A percentile compares a stretch with the other conserved stretches of the same genome.
phyloP scores from a whole-genome alignment of 2,329 filamentous ascomycete species.

The Fusarium denticulatum region DNA sequence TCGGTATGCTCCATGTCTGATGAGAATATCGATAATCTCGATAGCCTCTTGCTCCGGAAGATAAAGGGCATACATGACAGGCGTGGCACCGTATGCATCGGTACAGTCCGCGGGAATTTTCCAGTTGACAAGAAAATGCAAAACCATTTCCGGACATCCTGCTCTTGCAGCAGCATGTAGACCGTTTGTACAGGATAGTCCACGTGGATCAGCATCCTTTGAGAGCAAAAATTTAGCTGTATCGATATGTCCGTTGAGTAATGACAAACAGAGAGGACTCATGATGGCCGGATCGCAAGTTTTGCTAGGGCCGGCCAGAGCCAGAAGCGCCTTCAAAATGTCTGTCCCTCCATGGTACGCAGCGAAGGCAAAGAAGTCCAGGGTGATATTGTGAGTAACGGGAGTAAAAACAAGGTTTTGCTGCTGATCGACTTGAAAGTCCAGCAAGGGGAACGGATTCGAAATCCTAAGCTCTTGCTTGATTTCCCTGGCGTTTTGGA shows the following conservation, averaged over 20 bases:
- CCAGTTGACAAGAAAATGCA: not conserved
- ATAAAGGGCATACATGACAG: not conserved
- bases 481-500: no score
- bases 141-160: not conserved
- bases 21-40: not conserved
- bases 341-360: no score
- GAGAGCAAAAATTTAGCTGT: not conserved
- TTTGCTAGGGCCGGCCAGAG: no score
- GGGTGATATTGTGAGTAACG: rapidly evolving
- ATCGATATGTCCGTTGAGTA: not conserved
- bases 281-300: no score
- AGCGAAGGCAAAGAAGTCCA: no score
- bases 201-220: not conserved
- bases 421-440: not conserved
- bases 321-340: no score
- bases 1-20: rapidly evolving
- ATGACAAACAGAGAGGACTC: not conserved
- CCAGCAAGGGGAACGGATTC: rapidly evolving
- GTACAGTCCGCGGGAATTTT: not conserved
- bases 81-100: not conserved
- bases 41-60: not conserved
- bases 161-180: not conserved
- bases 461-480: no score
- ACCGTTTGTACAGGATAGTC: not conserved
- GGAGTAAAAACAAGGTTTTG: not conserved